Conservation (phyloP, 257 asterid species). For the Verbena officinalis region DNA sequence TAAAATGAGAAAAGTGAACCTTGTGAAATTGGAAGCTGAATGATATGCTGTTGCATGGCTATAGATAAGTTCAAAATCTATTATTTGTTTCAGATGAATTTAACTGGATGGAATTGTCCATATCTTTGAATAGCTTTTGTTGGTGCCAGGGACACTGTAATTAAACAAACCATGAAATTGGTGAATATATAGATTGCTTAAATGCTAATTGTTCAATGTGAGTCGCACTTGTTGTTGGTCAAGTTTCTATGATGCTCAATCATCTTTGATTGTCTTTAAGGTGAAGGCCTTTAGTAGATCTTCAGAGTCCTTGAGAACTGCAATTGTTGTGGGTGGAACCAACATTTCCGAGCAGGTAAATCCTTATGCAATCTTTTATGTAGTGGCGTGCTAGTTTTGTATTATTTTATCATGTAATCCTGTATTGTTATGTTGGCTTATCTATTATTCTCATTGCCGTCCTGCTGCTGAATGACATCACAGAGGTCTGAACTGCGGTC, state of each 20-base stretch:
- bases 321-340: conserved; percentile 90
- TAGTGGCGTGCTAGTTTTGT: not conserved
- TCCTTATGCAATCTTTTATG: conserved; percentile 18
- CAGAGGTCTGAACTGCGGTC: conserved; percentile 85
- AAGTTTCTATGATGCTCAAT: not conserved
- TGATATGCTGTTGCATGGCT: not conserved
- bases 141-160: conserved; percentile 7
- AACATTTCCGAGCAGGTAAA: conserved; percentile 81
- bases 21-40: conserved; percentile 1
- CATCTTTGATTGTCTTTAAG: conserved; percentile 44
- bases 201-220: conserved; percentile 13
- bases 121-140: conserved; percentile 5
- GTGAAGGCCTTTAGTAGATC: conserved; percentile 91
- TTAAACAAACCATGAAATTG: conserved; percentile 20
- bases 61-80: not conserved
- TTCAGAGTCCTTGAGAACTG: conserved; percentile 70
- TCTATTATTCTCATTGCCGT: conserved; percentile 28
- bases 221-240: conserved; percentile 18
- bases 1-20: conserved; percentile 3
- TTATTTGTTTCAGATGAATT: too few species aligned
- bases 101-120: too few species aligned
- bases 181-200: conserved; percentile 12
- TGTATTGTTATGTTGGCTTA: conserved; percentile 10
- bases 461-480: conserved; percentile 43
- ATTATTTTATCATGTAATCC: conserved; percentile 11